phyloP scores from a whole-genome alignment of 148 eudicot genomes.

The Chenopodium formosanum region DNA sequence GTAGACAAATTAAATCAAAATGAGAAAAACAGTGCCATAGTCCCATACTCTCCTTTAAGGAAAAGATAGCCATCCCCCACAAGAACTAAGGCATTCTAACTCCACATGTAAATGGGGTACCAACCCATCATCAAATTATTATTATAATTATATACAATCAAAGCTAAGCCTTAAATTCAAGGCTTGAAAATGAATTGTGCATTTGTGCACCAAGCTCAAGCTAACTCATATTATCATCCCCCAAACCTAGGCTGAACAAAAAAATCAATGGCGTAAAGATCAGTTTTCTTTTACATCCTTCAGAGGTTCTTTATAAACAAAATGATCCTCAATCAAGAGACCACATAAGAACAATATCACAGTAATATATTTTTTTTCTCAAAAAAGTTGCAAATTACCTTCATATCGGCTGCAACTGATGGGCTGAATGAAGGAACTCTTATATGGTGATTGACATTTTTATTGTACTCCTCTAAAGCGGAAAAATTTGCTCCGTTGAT shows the following conservation, averaged over 20 bases:
- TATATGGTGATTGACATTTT: constrained; percentile 30
- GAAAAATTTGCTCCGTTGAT: constrained; percentile 35
- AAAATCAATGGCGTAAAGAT: not conserved
- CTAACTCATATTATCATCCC: not conserved
- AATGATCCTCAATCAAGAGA: not conserved
- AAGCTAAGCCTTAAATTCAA: too few relatives aligned
- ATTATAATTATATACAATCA: too few relatives aligned
- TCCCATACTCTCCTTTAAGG: too few relatives aligned
- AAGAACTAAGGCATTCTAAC: too few relatives aligned
- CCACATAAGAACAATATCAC: not conserved
- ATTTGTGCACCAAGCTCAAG: too few relatives aligned
- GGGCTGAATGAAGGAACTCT: constrained; percentile 36
- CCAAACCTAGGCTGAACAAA: not conserved
- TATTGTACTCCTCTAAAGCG: constrained; percentile 36
- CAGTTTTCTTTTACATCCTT: not conserved
- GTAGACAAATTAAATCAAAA: too few relatives aligned
- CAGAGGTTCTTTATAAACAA: not conserved
- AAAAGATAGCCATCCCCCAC: too few relatives aligned
- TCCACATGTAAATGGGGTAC: too few relatives aligned
- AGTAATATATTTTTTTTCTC: not conserved
- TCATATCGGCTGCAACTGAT: constrained; percentile 44
- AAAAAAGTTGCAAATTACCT: constrained; percentile 37
- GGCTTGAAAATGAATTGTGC: too few relatives aligned
- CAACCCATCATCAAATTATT: not conserved
- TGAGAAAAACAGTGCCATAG: too few relatives aligned